These are phyloP conservation scores for Paxillus ammoniavirescens DNA, from an alignment of 768 basidiomycete genomes.

Conservation along the genomic window DNA sequence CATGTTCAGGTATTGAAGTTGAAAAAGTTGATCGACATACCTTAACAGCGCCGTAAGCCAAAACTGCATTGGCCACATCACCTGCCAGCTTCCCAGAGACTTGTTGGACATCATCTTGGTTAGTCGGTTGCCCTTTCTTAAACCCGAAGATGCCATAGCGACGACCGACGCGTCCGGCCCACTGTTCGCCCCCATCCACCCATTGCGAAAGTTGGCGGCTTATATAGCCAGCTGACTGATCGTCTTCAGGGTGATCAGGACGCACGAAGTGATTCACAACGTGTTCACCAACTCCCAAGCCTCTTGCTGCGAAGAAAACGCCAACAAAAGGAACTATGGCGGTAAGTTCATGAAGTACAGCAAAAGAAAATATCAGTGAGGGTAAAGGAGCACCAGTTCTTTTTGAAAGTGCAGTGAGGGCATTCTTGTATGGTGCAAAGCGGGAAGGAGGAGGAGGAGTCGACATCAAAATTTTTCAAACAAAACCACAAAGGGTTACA, in stretches of 20 bases:
- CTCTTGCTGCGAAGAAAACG: constrained; percentile 67
- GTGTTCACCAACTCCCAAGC: constrained; percentile 66
- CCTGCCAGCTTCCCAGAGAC: constrained; percentile 52
- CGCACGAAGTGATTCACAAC: constrained; percentile 45
- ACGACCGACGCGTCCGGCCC: constrained; percentile 67
- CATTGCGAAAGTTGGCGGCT: constrained; percentile 48
- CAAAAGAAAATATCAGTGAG: constrained; percentile 77
- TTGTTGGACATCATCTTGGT: constrained; percentile 5
- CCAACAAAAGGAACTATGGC: constrained; percentile 74
- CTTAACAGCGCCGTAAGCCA: constrained; percentile 82
- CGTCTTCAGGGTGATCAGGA: constrained; percentile 16
- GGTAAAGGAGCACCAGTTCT: constrained; percentile 75
- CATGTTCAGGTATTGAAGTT: background rate
- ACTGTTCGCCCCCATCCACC: constrained; percentile 76
- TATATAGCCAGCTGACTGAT: constrained; percentile 37
- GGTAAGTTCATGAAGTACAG: constrained; percentile 81
- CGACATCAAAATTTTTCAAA: constrained; percentile 15
- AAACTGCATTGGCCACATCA: constrained; percentile 77
- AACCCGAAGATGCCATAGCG: constrained; percentile 83
- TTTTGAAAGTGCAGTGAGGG: constrained; percentile 57
- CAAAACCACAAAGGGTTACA: constrained; percentile 7
- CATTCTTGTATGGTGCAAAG: constrained; percentile 49
- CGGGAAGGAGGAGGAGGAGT: constrained; percentile 18
- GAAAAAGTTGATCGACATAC: constrained; percentile 35
- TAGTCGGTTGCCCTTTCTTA: constrained; percentile 42